Percentiles rank a stretch among this genome's conserved stretches.
phyloP scores from a whole-genome alignment of 352 stramenopile species.

The Phytophthora sansomeana region DNA sequence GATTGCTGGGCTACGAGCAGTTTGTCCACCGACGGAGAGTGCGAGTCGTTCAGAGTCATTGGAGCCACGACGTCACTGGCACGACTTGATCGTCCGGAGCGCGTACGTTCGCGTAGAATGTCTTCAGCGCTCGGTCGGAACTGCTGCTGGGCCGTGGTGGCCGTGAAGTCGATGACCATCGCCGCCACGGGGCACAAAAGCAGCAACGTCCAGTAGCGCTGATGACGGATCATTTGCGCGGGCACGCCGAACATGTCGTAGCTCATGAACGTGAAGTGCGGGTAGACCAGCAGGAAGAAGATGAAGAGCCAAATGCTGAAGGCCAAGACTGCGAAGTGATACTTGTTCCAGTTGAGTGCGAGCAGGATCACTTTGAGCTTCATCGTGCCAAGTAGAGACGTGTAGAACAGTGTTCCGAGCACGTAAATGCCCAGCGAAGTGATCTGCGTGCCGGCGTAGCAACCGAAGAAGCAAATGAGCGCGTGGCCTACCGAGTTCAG shows the following conservation, averaged over 20 bases:
- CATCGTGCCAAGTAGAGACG: slow-evolving; percentile 69
- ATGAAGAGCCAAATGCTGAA: slow-evolving; percentile 71
- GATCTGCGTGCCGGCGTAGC: slow-evolving; percentile 43
- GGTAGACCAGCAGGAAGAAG: slow-evolving; percentile 75
- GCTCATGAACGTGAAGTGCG: slow-evolving; percentile 72
- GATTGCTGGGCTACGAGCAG: slow-evolving; percentile 37
- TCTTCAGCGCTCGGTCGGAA: slow-evolving; percentile 60
- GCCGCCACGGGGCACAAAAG: slow-evolving; percentile 57
- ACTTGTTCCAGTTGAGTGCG: slow-evolving; percentile 72
- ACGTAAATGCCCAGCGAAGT: slow-evolving; percentile 51
- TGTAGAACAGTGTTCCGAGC: slow-evolving; percentile 73
- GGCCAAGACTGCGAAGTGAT: slow-evolving; percentile 52
- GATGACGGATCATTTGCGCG: slow-evolving; percentile 42
- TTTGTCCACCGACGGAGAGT: slow-evolving; percentile 25
- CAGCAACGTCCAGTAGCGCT: slow-evolving; percentile 67
- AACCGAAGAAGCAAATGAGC: slow-evolving; percentile 64
- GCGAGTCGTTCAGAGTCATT: slow-evolving; percentile 8
- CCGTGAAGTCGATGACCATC: slow-evolving; percentile 52
- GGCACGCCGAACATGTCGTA: slow-evolving; percentile 74
- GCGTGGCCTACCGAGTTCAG: slow-evolving; percentile 59
- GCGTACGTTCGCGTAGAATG: slow-evolving; percentile 67
- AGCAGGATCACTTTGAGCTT: slow-evolving; percentile 76
- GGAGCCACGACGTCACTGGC: slow-evolving; percentile 27
- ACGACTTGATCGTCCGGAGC: slow-evolving; percentile 24
- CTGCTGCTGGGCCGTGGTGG: slow-evolving; percentile 53